Conservation (phyloP, 2,329 filamentous ascomycete genomes). For the Fusarium sacchari region DNA sequence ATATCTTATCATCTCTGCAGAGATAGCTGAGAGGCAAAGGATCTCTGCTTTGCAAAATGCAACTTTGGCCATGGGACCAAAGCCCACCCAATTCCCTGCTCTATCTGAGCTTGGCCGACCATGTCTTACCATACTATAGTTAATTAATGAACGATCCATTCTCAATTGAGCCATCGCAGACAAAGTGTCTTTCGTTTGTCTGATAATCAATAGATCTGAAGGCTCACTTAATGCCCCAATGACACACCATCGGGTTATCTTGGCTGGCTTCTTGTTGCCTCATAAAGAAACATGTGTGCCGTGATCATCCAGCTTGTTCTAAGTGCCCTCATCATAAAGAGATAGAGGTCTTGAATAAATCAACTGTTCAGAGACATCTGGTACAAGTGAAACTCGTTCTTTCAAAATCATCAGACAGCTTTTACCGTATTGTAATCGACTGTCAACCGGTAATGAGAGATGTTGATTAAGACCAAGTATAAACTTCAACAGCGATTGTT, state of each 20-base stretch:
- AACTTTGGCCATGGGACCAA: not conserved
- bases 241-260: not conserved
- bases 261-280: not conserved
- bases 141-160: not conserved
- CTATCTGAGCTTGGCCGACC: not conserved
- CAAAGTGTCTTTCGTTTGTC: not conserved
- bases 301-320: not conserved
- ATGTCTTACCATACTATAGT: accelerated
- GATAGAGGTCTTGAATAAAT: not conserved
- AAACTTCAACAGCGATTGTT: not conserved
- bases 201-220: not conserved
- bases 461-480: not conserved
- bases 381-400: not conserved
- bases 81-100: not conserved
- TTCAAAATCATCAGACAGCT: not conserved
- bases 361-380: not conserved
- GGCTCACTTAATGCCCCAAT: not conserved
- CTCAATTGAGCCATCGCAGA: not conserved
- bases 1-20: not conserved
- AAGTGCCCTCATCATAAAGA: not conserved
- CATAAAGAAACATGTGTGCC: not conserved
- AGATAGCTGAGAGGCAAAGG: too few relatives aligned
- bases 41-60: not conserved
- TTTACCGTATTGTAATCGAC: not conserved
- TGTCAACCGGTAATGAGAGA: not conserved